phyloP scores from a whole-genome alignment of 805 yeast species.

The Starmerella sirachaensis region DNA sequence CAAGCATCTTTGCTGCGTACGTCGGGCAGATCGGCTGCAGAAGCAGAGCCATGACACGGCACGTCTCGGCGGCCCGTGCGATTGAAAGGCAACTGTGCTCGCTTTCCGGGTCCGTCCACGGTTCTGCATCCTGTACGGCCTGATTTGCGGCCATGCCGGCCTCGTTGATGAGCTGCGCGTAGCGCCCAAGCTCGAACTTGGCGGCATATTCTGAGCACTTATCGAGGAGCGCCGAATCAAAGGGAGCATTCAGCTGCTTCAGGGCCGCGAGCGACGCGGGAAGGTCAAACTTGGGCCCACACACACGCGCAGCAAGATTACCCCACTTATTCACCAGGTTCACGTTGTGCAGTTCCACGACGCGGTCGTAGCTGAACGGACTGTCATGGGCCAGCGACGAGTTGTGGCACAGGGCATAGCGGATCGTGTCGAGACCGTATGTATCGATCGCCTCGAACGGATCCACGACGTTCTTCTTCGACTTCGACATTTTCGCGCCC shows the following conservation, averaged over 20 bases:
- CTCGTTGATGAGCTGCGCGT: slow-evolving; percentile 19
- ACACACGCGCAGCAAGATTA: slow-evolving; percentile 60
- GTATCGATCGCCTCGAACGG: slow-evolving; percentile 53
- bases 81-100: slow-evolving; percentile 33
- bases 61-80: slow-evolving; percentile 54
- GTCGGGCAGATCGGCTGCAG: slow-evolving; percentile 65
- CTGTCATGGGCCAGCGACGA: slow-evolving; percentile 68
- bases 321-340: slow-evolving; percentile 72
- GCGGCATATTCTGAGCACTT: slow-evolving; percentile 42
- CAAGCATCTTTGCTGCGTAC: slow-evolving; percentile 44
- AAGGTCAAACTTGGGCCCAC: slow-evolving; percentile 58
- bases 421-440: slow-evolving; percentile 50
- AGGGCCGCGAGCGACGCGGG: slow-evolving; percentile 4
- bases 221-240: slow-evolving; percentile 34
- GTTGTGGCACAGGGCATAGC: slow-evolving; percentile 66
- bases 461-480: slow-evolving; percentile 86
- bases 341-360: slow-evolving; percentile 30
- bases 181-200: slow-evolving; percentile 49
- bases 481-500: slow-evolving; percentile 89
- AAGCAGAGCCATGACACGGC: slow-evolving; percentile 54
- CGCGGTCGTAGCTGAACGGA: slow-evolving; percentile 60
- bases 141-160: slow-evolving; percentile 40
- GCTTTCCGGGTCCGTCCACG: slow-evolving; percentile 46
- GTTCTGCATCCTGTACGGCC: slow-evolving; percentile 56
- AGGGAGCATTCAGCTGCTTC: background rate